Conservation (phyloP, 129 eudicot genomes). For the Smallanthus sonchifolius region DNA sequence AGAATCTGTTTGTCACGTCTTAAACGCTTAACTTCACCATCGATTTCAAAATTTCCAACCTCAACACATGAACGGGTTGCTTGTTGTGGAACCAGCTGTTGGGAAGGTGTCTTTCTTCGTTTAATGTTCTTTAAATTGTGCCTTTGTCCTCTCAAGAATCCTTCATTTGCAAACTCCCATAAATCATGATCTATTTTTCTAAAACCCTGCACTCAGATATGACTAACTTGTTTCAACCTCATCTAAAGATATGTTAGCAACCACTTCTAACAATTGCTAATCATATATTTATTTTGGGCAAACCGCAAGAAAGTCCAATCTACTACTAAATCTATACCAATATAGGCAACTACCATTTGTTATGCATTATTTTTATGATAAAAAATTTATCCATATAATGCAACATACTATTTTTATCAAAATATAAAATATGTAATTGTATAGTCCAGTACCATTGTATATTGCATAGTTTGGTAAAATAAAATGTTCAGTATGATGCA, state of each 20-base stretch:
- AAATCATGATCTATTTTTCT: conserved; percentile 86
- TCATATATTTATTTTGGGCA: background rate
- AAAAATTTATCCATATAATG: background rate
- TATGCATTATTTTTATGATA: background rate
- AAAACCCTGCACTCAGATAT: conserved; percentile 67
- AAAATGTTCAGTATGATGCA: background rate
- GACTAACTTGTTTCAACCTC: conserved; percentile 11
- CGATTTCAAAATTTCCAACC: conserved; percentile 53
- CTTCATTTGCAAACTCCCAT: conserved; percentile 96
- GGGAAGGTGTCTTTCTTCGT: conserved; percentile 59
- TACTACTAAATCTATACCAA: background rate
- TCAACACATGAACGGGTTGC: conserved; percentile 46
- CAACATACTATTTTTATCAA: background rate
- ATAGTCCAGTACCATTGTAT: background rate
- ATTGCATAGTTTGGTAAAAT: background rate
- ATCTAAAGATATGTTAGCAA: background rate
- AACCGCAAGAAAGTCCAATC: background rate
- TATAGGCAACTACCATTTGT: background rate
- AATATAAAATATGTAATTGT: background rate
- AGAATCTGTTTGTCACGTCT: conserved; percentile 70
- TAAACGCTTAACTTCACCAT: conserved; percentile 57
- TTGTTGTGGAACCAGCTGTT: conserved; percentile 38
- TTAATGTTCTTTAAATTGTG: conserved; percentile 65
- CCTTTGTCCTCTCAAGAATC: conserved; percentile 68
- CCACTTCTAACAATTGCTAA: background rate